Percentiles rank a stretch among this genome's conserved stretches.
Evolutionary conservation across 2,329 filamentous ascomycete species (phyloP).

Genomic region (Colletotrichum cereale): DNA sequence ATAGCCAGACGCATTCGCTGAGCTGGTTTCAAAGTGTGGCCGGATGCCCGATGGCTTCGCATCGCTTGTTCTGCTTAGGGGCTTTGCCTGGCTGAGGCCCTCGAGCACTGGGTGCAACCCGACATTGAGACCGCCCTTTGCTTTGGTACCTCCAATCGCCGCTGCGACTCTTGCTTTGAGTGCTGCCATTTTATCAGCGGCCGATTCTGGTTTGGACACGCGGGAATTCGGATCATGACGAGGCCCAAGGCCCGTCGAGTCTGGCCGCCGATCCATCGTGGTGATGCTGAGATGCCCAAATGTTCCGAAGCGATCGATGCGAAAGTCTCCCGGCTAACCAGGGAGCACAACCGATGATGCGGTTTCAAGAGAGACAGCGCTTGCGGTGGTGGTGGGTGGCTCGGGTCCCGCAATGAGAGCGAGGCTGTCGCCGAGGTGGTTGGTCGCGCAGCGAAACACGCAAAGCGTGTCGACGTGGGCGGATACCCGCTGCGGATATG

Average conservation of each 20-base stretch:
- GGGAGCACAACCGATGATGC: not conserved
- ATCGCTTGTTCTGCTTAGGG: conserved; percentile 54
- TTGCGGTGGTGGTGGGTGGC: not conserved
- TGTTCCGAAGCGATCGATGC: not conserved
- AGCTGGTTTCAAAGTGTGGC: conserved; percentile 34
- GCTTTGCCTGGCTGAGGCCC: conserved; percentile 63
- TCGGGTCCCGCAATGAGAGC: not conserved
- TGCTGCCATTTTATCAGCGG: conserved; percentile 77
- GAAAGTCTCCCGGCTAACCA: not conserved
- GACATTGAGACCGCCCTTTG: conserved; percentile 78
- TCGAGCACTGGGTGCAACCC: conserved; percentile 83
- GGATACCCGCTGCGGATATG: not conserved
- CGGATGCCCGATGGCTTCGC: conserved; percentile 38
- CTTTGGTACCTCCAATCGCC: conserved; percentile 72
- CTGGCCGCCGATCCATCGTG: conserved; percentile 65
- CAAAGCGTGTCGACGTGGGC: not conserved
- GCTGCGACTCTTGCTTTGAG: conserved; percentile 85
- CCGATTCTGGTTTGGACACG: conserved; percentile 67
- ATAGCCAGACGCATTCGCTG: conserved; percentile 37
- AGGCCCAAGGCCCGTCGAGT: conserved; percentile 65
- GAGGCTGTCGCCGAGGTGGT: not conserved
- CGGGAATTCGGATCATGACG: conserved; percentile 67
- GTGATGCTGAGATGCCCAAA: not conserved
- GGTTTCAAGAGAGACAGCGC: not conserved
- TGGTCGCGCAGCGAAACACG: not conserved